Evolutionary conservation across 306 rosid genomes (phyloP).

Genomic region (Arachis stenosperma): DNA sequence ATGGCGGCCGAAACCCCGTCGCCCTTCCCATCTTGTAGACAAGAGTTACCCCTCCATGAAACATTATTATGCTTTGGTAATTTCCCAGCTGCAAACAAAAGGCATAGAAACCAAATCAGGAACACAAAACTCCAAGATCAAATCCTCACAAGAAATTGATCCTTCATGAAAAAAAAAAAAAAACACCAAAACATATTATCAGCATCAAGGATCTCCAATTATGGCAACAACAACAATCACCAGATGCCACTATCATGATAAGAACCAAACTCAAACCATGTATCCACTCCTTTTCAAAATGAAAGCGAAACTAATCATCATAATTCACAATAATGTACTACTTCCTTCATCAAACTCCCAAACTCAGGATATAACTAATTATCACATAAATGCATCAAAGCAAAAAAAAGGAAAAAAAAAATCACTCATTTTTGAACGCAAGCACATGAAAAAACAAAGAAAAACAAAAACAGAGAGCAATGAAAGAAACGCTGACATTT

Average conservation of each 20-base stretch:
- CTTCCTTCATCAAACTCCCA: background rate
- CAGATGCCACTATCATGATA: background rate
- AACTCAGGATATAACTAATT: background rate
- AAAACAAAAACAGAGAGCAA: background rate
- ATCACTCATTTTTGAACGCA: background rate
- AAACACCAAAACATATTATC: background rate
- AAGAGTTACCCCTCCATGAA: slow-evolving; percentile 94
- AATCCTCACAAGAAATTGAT: background rate
- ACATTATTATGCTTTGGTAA: slow-evolving; percentile 95
- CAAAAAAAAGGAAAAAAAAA: too few species aligned
- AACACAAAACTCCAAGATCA: background rate
- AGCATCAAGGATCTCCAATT: background rate
- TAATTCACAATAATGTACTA: background rate
- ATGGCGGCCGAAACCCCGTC: slow-evolving; percentile 40
- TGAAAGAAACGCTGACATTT: slow-evolving; percentile 47
- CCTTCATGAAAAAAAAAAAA: background rate
- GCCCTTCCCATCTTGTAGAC: slow-evolving; percentile 66
- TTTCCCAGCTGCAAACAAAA: slow-evolving; percentile 71
- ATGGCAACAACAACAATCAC: background rate
- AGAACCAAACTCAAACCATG: slow-evolving; percentile 1
- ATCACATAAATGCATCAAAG: background rate
- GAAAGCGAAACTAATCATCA: background rate
- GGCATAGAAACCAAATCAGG: slow-evolving; percentile 14
- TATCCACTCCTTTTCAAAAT: too few species aligned
- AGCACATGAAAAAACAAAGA: background rate